These are phyloP conservation scores for Neophaeococcomyces mojaviensis DNA, from an alignment of 2,329 filamentous ascomycete genomes.

Conservation along the genomic window DNA sequence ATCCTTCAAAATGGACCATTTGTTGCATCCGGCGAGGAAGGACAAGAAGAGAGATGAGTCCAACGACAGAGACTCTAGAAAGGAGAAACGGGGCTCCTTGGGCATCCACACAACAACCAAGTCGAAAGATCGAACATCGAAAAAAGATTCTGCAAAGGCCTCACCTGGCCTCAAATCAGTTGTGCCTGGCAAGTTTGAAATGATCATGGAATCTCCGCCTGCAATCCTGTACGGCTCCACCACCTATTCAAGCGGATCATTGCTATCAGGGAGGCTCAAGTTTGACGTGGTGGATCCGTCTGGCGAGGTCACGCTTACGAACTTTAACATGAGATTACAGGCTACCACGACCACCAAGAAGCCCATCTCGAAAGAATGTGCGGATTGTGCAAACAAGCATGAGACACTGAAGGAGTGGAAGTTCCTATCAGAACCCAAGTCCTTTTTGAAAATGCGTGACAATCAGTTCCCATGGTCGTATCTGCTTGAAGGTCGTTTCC, in stretches of 20 bases:
- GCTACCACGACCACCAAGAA: constrained; percentile 70
- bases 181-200: constrained; percentile 46
- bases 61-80: constrained; percentile 29
- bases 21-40: constrained; percentile 32
- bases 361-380: constrained; percentile 71
- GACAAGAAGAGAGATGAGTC: constrained; percentile 25
- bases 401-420: constrained; percentile 73
- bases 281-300: constrained; percentile 61
- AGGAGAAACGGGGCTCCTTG: constrained; percentile 36
- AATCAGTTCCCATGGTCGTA: constrained; percentile 87
- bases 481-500: constrained; percentile 76
- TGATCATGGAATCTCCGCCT: constrained; percentile 76
- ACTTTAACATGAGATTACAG: constrained; percentile 64
- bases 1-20: constrained; percentile 36
- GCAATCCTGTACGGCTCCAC: constrained; percentile 73
- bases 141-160: neutral
- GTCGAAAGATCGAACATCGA: constrained; percentile 17
- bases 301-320: constrained; percentile 56
- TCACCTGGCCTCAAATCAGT: constrained; percentile 24
- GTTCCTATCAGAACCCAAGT: constrained; percentile 54
- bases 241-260: constrained; percentile 68
- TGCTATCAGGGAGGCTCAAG: constrained; percentile 76
- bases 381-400: constrained; percentile 63
- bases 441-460: constrained; percentile 43
- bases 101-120: constrained; percentile 15